A percentile compares a stretch with the other conserved stretches of the same genome.
phyloP scores from a whole-genome alignment of 225 moss, liverwort and hornwort species.

The Bryum argenteum region DNA sequence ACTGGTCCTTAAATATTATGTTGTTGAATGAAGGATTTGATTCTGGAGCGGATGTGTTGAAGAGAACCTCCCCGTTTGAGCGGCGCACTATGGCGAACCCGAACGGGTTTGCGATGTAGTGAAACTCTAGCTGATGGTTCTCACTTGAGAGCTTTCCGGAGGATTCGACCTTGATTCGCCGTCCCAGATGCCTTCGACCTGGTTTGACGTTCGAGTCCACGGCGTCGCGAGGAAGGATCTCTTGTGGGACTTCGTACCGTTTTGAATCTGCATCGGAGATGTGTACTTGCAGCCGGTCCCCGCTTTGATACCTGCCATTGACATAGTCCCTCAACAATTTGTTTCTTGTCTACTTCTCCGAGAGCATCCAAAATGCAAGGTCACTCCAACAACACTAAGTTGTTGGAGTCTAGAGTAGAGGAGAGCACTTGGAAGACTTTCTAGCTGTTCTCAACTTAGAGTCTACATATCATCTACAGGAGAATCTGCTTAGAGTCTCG shows the following conservation, averaged over 20 bases:
- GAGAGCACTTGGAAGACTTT: too few species aligned
- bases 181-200: constrained; percentile 27
- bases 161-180: constrained; percentile 17
- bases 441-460: too few species aligned
- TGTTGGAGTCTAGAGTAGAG: too few species aligned
- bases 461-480: too few species aligned
- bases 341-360: too few species aligned
- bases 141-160: constrained; percentile 24
- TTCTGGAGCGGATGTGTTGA: constrained; percentile 52
- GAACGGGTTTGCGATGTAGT: constrained; percentile 70
- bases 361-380: too few species aligned
- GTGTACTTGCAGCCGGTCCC: constrained; percentile 46
- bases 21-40: constrained; percentile 34
- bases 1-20: constrained; percentile 88
- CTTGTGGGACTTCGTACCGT: constrained; percentile 48
- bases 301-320: constrained; percentile 38
- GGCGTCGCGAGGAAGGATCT: constrained; percentile 38
- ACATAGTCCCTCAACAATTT: too few species aligned
- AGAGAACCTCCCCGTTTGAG: constrained; percentile 72
- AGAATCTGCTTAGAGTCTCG: too few species aligned
- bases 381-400: too few species aligned
- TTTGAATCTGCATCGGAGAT: constrained; percentile 35
- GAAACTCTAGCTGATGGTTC: constrained; percentile 51
- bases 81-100: constrained; percentile 49
- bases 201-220: constrained; percentile 14